These are phyloP conservation scores for Hypomontagnella monticulosa DNA, from an alignment of 495 filamentous ascomycete genomes.

Conservation along the genomic window DNA sequence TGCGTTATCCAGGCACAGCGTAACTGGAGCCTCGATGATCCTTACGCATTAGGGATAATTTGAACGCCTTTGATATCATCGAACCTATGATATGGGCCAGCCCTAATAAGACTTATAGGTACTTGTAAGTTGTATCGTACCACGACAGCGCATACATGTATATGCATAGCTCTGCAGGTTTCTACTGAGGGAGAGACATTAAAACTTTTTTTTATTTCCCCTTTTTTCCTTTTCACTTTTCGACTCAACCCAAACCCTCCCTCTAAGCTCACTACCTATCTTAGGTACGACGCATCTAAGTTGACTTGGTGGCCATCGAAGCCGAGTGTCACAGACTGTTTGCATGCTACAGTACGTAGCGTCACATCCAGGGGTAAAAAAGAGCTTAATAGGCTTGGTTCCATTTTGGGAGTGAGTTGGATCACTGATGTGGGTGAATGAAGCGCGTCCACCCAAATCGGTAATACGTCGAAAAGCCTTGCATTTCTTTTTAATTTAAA, in stretches of 20 bases:
- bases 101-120: slow-evolving; percentile 25
- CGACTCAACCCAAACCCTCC: slow-evolving; percentile 9
- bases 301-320: slow-evolving; percentile 15
- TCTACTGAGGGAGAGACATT: slow-evolving; percentile 12
- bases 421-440: slow-evolving; percentile 16
- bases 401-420: slow-evolving; percentile 28
- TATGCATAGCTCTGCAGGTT: slow-evolving; percentile 6
- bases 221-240: slow-evolving; percentile 10
- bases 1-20: slow-evolving; percentile 33
- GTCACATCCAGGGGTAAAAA: slow-evolving; percentile 40
- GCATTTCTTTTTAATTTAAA: slow-evolving; percentile 17
- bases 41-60: slow-evolving; percentile 23
- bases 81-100: slow-evolving; percentile 17
- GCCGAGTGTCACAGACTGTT: slow-evolving; percentile 18
- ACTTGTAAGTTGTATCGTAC: slow-evolving; percentile 27
- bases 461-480: slow-evolving; percentile 24
- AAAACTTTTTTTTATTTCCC: slow-evolving; percentile 6
- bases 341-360: slow-evolving; percentile 21
- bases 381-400: slow-evolving; percentile 34
- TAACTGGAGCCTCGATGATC: slow-evolving; percentile 35
- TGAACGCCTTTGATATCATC: slow-evolving; percentile 43
- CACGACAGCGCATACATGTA: slow-evolving; percentile 30
- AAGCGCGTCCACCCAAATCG: slow-evolving; percentile 33
- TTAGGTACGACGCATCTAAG: slow-evolving; percentile 12
- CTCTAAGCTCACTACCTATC: slow-evolving; percentile 2